Percentiles rank a stretch among this genome's conserved stretches.
These are phyloP conservation scores for Fonsecaea erecta DNA, from an alignment of 2,329 filamentous ascomycete species.

Conservation along the genomic window DNA sequence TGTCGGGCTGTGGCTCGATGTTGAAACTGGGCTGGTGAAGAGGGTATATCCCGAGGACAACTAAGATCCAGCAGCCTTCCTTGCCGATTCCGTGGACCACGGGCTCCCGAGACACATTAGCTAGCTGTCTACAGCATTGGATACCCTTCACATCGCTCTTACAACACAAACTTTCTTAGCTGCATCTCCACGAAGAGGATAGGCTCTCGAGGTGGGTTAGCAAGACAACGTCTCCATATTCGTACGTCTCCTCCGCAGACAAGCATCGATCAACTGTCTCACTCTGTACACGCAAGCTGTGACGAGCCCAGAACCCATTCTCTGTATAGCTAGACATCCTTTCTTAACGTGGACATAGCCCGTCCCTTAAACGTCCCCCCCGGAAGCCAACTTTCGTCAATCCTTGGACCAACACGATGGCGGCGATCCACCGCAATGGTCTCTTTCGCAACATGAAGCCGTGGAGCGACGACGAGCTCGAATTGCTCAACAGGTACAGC, in stretches of 20 bases:
- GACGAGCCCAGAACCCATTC: background rate
- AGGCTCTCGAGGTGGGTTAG: background rate
- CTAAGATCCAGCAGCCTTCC: background rate
- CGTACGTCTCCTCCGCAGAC: background rate
- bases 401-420: constrained; percentile 6
- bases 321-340: background rate
- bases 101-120: too few relatives aligned
- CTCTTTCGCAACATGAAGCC: constrained; percentile 19
- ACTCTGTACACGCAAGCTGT: background rate
- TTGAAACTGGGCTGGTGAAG: constrained; percentile 19
- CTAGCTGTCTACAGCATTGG: too few relatives aligned
- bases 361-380: background rate
- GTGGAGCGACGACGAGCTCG: constrained; percentile 16
- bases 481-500: constrained; percentile 19
- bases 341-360: background rate
- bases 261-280: background rate
- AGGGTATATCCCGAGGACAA: constrained; percentile 10
- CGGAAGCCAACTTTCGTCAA: too few relatives aligned
- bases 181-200: background rate
- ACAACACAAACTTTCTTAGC: background rate
- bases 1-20: constrained; percentile 20
- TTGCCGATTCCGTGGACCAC: too few relatives aligned
- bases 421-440: constrained; percentile 6
- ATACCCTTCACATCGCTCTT: background rate
- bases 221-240: background rate